These are phyloP conservation scores for Lithospermum erythrorhizon DNA, from an alignment of 257 asterid species.

Conservation along the genomic window DNA sequence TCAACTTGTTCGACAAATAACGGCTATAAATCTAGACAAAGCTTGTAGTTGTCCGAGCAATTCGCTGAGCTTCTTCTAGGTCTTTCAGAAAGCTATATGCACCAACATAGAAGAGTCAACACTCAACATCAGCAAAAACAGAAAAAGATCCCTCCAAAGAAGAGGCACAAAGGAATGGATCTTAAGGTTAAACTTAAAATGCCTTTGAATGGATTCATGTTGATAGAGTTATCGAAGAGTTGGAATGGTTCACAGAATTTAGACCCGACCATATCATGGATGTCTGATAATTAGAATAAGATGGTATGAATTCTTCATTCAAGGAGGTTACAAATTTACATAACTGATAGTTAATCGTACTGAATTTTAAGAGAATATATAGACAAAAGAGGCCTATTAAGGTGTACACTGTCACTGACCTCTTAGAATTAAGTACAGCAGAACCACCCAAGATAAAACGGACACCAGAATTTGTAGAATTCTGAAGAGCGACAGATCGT, in stretches of 20 bases:
- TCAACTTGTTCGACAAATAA: too few relatives aligned
- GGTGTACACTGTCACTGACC: slow-evolving; percentile 27
- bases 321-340: not conserved
- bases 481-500: slow-evolving; percentile 70
- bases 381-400: not conserved
- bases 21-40: slow-evolving; percentile 17
- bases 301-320: too few relatives aligned
- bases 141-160: not conserved
- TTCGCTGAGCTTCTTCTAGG: slow-evolving; percentile 91
- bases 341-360: not conserved
- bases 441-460: slow-evolving; percentile 97
- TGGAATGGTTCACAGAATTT: too few relatives aligned
- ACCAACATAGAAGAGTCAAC: slow-evolving; percentile 2
- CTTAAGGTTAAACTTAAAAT: not conserved
- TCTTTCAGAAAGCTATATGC: slow-evolving; percentile 66
- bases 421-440: slow-evolving; percentile 70
- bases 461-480: slow-evolving; percentile 69
- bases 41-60: slow-evolving; percentile 53
- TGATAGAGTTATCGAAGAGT: not conserved
- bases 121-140: not conserved
- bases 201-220: not conserved
- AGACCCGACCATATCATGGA: too few relatives aligned
- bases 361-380: not conserved
- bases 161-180: not conserved
- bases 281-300: not conserved